Percentiles rank a stretch among this genome's conserved stretches.
phyloP scores from a whole-genome alignment of 257 asterid species.

The Marsdenia floribunda region DNA sequence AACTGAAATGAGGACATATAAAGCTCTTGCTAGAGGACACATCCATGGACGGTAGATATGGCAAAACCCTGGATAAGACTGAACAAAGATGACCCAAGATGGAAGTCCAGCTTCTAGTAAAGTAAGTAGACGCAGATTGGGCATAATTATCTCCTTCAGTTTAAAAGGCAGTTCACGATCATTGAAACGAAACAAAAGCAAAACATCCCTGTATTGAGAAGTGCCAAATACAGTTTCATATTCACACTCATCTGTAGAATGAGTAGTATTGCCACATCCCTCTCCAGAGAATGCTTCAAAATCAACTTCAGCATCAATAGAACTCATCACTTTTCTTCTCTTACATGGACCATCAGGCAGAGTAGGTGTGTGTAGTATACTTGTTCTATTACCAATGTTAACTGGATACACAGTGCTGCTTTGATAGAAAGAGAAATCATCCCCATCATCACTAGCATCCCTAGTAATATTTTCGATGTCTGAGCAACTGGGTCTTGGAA shows the following conservation, averaged over 20 bases:
- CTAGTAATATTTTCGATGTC: constrained; percentile 25
- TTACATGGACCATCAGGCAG: constrained; percentile 54
- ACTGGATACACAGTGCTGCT: constrained; percentile 43
- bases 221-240: constrained; percentile 50
- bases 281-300: constrained; percentile 36
- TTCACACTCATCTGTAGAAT: constrained; percentile 36
- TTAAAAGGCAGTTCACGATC: constrained; percentile 81
- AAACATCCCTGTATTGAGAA: constrained; percentile 60
- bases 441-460: constrained; percentile 24
- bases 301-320: constrained; percentile 32
- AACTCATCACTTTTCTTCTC: constrained; percentile 59
- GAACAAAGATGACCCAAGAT: constrained; percentile 95
- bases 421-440: constrained; percentile 45
- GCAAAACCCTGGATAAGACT: constrained; percentile 88
- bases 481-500: constrained; percentile 25
- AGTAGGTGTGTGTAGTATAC: constrained; percentile 53
- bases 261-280: constrained; percentile 20
- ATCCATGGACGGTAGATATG: constrained; percentile 97
- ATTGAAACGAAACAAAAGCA: constrained; percentile 64
- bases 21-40: constrained; percentile 87
- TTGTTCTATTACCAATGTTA: constrained; percentile 22
- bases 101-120: constrained; percentile 96
- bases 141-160: constrained; percentile 61
- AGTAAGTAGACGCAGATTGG: constrained; percentile 73
- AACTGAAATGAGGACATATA: constrained; percentile 66